Conservation (phyloP, 2,329 filamentous ascomycete species). For the Penicillium concentricum region DNA sequence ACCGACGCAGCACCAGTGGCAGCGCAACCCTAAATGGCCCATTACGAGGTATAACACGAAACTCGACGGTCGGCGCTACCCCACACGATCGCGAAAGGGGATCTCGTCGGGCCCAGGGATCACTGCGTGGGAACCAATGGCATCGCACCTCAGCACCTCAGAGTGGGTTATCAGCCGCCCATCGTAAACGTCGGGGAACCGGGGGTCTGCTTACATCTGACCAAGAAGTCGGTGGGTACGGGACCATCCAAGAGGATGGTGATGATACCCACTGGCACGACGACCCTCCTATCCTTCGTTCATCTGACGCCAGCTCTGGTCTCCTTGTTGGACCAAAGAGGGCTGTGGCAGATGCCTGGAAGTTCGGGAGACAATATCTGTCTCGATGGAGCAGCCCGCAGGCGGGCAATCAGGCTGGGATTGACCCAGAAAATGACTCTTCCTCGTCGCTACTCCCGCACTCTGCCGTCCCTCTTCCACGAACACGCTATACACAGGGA, state of each 20-base stretch:
- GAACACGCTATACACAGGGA: not conserved
- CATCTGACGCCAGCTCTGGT: constrained; percentile 1
- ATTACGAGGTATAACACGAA: constrained; percentile 20
- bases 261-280: not conserved
- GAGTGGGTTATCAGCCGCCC: constrained; percentile 16
- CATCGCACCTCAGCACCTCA: constrained; percentile 30
- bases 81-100: constrained; percentile 22
- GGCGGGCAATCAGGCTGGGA: constrained; percentile 13
- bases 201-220: constrained; percentile 30
- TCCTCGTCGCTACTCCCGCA: constrained; percentile 18
- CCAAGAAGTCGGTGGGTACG: constrained; percentile 24
- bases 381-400: constrained; percentile 25
- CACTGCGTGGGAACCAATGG: constrained; percentile 13
- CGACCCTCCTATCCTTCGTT: not conserved
- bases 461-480: constrained; percentile 2
- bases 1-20: constrained; percentile 26
- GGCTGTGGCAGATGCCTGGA: constrained; percentile 26
- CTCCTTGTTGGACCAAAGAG: constrained; percentile 32
- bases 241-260: constrained; percentile 26
- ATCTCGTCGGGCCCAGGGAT: constrained; percentile 20
- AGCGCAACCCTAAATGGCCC: constrained; percentile 16
- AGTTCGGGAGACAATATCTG: constrained; percentile 24
- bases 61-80: constrained; percentile 22
- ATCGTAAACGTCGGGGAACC: constrained; percentile 18
- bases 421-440: constrained; percentile 5